These are phyloP conservation scores for Ustilago trichophora DNA, from an alignment of 1,284 basidiomycete species.

Conservation along the genomic window DNA sequence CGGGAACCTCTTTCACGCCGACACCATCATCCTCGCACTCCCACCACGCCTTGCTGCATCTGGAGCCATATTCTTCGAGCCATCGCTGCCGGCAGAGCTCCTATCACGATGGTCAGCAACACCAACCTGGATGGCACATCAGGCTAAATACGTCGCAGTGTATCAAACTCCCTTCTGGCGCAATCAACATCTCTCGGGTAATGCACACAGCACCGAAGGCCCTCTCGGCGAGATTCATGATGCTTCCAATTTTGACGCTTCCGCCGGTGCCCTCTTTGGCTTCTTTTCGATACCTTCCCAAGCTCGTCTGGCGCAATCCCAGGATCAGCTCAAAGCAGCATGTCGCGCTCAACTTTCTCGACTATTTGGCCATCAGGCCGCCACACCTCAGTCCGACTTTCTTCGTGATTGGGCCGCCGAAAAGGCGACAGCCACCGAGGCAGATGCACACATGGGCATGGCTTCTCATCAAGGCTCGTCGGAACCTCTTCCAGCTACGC, in stretches of 20 bases:
- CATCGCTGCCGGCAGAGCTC: too few relatives aligned
- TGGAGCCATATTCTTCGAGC: neutral
- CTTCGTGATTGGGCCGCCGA: neutral
- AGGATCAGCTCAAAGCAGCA: neutral
- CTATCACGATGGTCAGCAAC: neutral
- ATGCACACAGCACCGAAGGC: neutral
- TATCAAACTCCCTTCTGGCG: slow-evolving; percentile 2
- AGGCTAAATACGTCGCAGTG: slow-evolving; percentile 3
- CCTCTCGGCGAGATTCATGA: neutral
- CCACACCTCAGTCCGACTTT: neutral
- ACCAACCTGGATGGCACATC: slow-evolving; percentile 4
- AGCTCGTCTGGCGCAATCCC: neutral
- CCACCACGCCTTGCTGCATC: slow-evolving; percentile 1
- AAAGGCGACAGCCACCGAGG: neutral
- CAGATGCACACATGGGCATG: too few relatives aligned
- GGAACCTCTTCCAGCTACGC: too few relatives aligned
- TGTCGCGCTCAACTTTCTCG: neutral
- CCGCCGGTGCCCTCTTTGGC: neutral
- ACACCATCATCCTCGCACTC: neutral
- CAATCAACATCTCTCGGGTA: neutral
- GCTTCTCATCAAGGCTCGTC: too few relatives aligned
- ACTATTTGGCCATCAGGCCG: neutral
- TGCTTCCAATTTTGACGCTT: neutral
- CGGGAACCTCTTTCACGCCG: too few relatives aligned
- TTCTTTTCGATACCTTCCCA: slow-evolving; percentile 2